Evolutionary conservation across 169 alveolate genomes (phyloP), one percentile per base, ranked within the genome.

Genomic region (Plasmodium sp.): DNA sequence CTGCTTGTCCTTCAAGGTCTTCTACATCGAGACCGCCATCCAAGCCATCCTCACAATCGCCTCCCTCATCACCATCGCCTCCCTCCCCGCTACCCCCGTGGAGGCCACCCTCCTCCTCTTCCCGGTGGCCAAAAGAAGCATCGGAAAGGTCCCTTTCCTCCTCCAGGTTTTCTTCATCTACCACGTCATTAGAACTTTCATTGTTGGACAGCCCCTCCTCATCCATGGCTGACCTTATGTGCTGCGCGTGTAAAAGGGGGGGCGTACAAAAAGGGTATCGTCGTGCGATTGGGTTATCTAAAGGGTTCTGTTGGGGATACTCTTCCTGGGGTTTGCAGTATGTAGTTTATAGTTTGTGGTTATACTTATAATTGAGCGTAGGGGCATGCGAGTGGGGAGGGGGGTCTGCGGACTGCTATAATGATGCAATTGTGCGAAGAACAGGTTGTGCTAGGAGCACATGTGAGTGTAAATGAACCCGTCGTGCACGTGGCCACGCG

Each of bases 81-180:
- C 33, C n/a, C 5, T 67, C 36, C 2, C 2, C 77, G 14, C 77
- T 67, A 18, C 3, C 41, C 7, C 16, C 77, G 33, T 67, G 77
- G 36, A 67, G 39, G 36, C 36, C 77, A 22, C 77, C 36, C 16
- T 7, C 77, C 77, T n/a, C 36, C 7, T 22, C 62, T 22, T 22
- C 58, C 18, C 18, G 84, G 7, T 36, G 36, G 45, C 67, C 41
- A 33, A 85, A 75, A 4, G 43, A 5, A 12, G 34, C 22, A 33
- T 54, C 75, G 5, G 86, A 51, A 51, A 54, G 6, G 56, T 75
- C 85, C 36, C 80, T 41, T 56, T 56, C 93, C 31, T 54, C 93
- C 36, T 74, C 93, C 5, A 33, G 48, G 22, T 33, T 85, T 75
- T 85, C 93, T 45, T 84, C 93, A 75, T 85, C 83, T 51, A 75